These are phyloP conservation scores for Verticillium zaregamsianum DNA, from an alignment of 2,329 filamentous ascomycete species.

Conservation along the genomic window DNA sequence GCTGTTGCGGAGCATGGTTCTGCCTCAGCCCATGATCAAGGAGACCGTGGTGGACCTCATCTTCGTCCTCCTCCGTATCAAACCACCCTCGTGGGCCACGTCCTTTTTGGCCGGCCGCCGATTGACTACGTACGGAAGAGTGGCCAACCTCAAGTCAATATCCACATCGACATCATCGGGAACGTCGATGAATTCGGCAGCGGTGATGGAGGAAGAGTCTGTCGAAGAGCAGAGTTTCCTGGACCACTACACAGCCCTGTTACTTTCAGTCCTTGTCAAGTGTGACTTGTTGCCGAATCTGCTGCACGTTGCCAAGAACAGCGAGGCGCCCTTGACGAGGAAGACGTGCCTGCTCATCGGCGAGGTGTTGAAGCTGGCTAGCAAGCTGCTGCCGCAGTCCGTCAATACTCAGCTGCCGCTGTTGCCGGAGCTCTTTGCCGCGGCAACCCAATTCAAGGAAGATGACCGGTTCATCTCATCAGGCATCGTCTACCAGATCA, in stretches of 20 bases:
- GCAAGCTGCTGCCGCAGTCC: slow-evolving; percentile 73
- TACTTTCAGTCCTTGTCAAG: slow-evolving; percentile 80
- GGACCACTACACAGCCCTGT: slow-evolving; percentile 87
- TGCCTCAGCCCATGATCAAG: slow-evolving; percentile 51
- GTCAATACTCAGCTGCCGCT: slow-evolving; percentile 86
- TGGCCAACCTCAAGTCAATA: slow-evolving; percentile 73
- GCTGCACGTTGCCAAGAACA: slow-evolving; percentile 62
- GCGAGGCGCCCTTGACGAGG: slow-evolving; percentile 67
- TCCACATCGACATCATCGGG: slow-evolving; percentile 17
- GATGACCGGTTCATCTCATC: slow-evolving; percentile 77
- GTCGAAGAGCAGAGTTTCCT: slow-evolving; percentile 78
- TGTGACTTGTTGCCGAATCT: slow-evolving; percentile 66
- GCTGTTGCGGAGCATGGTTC: slow-evolving; percentile 60
- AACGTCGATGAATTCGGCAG: slow-evolving; percentile 10
- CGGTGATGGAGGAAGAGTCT: slow-evolving; percentile 52
- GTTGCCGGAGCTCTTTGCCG: slow-evolving; percentile 77
- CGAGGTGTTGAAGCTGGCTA: slow-evolving; percentile 85
- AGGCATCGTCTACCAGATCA: slow-evolving; percentile 94
- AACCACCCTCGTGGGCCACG: slow-evolving; percentile 89
- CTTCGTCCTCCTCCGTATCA: slow-evolving; percentile 78
- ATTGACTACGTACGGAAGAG: slow-evolving; percentile 93
- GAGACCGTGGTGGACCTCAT: slow-evolving; percentile 86
- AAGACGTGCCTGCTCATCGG: slow-evolving; percentile 90
- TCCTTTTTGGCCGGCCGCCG: slow-evolving; percentile 90
- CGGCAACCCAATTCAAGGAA: slow-evolving; percentile 66